Evolutionary conservation across 176 grass and related monocot species (phyloP), one percentile per base, ranked within the genome.

Genomic region (Triticum timopheevii): DNA sequence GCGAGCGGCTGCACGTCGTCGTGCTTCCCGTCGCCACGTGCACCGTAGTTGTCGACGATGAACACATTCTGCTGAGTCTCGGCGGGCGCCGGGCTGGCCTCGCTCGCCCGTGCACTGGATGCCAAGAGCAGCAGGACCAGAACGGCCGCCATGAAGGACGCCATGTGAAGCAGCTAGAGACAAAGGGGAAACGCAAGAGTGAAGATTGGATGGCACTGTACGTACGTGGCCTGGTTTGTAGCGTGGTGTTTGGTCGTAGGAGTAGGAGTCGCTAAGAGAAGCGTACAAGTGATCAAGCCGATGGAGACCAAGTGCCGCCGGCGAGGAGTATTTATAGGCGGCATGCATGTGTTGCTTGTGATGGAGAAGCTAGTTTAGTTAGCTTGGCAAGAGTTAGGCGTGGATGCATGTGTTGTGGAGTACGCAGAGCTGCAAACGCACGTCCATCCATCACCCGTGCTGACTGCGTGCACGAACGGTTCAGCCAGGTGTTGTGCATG

Each of bases 1-100:
- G 62, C 56, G 42, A 93, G 86, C 58, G 93, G 89, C 85, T n/a
- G 65, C 24, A 87, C 84, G 73, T 96, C 91, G 30, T 96, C 91
- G 5, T 86, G 79, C 17, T 7, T 36, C 30, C 91, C 89, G 58
- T 96, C 84, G 6, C 94, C 91, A 64, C 30, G 72, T 11, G 85
- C 91, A 52, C 91, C 94, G 67, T 86, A 89, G 78, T n/a, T 61
- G 59, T 93, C 72, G 13, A 96, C 27, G 82, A 58, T 84, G 85
- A 90, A 92, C 24, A 87, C 75, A 22, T 13, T 35, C 83, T 75
- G 91, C 15, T 33, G 30, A 35, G 17, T 58, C 13, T 24, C 68
- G 31, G 25, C 24, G 17, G 7, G 54, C 54, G 31, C 2, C 34
- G 65, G 39, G 66, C 19, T 39, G 8, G 19, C 67, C 1, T 0